Evolutionary conservation across 2,329 filamentous ascomycete species (phyloP).

Genomic region (Talaromyces verruculosus): DNA sequence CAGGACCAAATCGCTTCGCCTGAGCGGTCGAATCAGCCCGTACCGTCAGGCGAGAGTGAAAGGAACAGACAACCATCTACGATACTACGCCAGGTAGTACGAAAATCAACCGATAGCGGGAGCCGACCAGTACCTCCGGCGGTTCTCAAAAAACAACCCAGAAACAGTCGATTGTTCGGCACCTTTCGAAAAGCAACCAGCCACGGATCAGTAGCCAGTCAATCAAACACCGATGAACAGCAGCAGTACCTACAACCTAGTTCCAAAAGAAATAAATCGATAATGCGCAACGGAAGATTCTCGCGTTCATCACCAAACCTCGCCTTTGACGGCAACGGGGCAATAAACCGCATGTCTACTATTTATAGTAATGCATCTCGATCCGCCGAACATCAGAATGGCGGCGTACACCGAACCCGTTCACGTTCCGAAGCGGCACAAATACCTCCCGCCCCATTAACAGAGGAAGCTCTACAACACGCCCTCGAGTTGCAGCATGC

Average conservation of each 20-base stretch:
- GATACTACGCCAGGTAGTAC: not conserved
- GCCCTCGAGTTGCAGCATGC: not conserved
- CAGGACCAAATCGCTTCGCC: not conserved
- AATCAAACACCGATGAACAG: slow-evolving; percentile 10
- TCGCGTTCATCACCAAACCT: slow-evolving; percentile 21
- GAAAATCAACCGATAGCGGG: slow-evolving; percentile 3
- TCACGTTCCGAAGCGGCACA: slow-evolving; percentile 27
- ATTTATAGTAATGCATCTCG: slow-evolving; percentile 22
- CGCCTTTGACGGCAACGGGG: slow-evolving; percentile 4
- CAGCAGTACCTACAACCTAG: not conserved
- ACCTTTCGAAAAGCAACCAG: slow-evolving; percentile 15
- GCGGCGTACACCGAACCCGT: slow-evolving; percentile 21
- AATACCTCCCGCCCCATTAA: slow-evolving; percentile 17
- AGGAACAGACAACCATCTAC: not conserved
- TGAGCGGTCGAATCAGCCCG: not conserved
- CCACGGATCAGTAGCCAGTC: slow-evolving; percentile 8
- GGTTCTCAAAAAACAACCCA: not conserved
- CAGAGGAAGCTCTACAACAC: slow-evolving; percentile 18
- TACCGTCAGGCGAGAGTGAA: not conserved
- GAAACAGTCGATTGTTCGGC: slow-evolving; percentile 17
- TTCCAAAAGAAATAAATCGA: slow-evolving; percentile 5
- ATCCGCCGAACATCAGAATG: slow-evolving; percentile 15
- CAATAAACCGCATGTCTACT: slow-evolving; percentile 20
- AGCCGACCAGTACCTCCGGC: not conserved
- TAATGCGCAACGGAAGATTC: slow-evolving; percentile 17